Evolutionary conservation across 768 basidiomycete species (phyloP).

Genomic region (Thelephora aurantiotincta): DNA sequence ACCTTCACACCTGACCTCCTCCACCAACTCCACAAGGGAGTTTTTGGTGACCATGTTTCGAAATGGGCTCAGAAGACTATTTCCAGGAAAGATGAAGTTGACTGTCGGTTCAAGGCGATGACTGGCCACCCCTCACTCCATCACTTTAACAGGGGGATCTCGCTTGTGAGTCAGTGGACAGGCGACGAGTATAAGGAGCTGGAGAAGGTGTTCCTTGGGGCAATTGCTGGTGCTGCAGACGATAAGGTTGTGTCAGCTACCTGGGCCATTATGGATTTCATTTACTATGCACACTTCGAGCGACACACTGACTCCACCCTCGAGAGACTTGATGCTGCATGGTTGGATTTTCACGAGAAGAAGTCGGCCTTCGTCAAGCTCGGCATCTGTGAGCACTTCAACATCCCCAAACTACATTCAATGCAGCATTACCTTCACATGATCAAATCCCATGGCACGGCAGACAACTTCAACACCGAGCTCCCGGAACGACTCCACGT

Average conservation of each 20-base stretch:
- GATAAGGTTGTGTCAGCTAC: slow-evolving; percentile 11
- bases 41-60: slow-evolving; percentile 27
- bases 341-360: slow-evolving; percentile 12
- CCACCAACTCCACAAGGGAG: slow-evolving; percentile 31
- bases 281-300: slow-evolving; percentile 15
- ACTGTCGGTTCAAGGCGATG: slow-evolving; percentile 20
- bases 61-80: no score
- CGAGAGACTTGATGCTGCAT: slow-evolving; percentile 5
- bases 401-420: slow-evolving; percentile 18
- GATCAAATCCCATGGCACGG: slow-evolving; percentile 11
- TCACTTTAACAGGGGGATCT: slow-evolving; percentile 30
- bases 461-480: slow-evolving; percentile 16
- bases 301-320: slow-evolving; percentile 12
- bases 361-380: slow-evolving; percentile 14
- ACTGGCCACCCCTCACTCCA: slow-evolving; percentile 19
- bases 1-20: no score
- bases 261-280: slow-evolving; percentile 15
- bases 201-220: slow-evolving; percentile 15
- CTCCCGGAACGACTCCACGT: slow-evolving; percentile 25
- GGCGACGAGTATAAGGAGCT: slow-evolving; percentile 27
- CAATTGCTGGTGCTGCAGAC: slow-evolving; percentile 13
- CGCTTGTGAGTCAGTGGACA: slow-evolving; percentile 25
- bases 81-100: slow-evolving; percentile 21
- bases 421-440: slow-evolving; percentile 10
- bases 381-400: slow-evolving; percentile 14